Percentiles rank a stretch among this genome's conserved stretches.
These are phyloP conservation scores for Russula foetens DNA, from an alignment of 768 basidiomycete species.

Conservation along the genomic window DNA sequence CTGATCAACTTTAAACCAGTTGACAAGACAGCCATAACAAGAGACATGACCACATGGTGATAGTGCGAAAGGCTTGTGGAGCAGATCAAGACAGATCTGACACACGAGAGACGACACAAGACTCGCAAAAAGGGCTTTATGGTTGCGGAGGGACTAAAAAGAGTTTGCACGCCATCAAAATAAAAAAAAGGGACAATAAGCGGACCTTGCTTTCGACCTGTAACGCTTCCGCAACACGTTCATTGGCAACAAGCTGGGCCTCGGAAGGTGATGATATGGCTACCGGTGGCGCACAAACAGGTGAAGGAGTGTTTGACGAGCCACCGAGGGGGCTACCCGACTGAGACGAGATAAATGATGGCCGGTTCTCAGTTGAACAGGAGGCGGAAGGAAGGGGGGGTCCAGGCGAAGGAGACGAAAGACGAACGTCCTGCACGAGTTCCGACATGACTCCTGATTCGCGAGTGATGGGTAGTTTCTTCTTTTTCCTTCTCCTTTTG, in stretches of 20 bases:
- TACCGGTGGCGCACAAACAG: not conserved
- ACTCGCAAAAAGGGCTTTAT: conserved; percentile 45
- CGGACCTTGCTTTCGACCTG: conserved; percentile 5
- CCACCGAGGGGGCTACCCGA: not conserved
- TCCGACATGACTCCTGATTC: not conserved
- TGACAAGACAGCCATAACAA: conserved; percentile 63
- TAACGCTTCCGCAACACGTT: not conserved
- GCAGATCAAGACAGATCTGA: conserved; percentile 70
- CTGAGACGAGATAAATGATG: not conserved
- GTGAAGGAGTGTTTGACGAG: not conserved
- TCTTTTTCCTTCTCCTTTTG: conserved; percentile 26
- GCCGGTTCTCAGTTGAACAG: not conserved
- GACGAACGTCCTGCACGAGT: not conserved
- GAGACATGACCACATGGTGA: conserved; percentile 70
- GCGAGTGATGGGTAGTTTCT: conserved; percentile 21
- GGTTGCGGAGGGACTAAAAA: conserved; percentile 24
- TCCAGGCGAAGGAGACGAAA: not conserved
- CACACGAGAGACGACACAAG: conserved; percentile 62
- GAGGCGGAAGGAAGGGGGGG: not conserved
- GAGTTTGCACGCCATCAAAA: not conserved
- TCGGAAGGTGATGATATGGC: not conserved
- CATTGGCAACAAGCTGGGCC: not conserved
- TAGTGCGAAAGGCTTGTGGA: conserved; percentile 66
- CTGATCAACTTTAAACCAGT: conserved; percentile 55
- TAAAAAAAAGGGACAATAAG: not conserved